Percentiles rank a stretch among this genome's conserved stretches.
Conservation (phyloP, 768 basidiomycete genomes). For the Pisolithus orientalis region DNA sequence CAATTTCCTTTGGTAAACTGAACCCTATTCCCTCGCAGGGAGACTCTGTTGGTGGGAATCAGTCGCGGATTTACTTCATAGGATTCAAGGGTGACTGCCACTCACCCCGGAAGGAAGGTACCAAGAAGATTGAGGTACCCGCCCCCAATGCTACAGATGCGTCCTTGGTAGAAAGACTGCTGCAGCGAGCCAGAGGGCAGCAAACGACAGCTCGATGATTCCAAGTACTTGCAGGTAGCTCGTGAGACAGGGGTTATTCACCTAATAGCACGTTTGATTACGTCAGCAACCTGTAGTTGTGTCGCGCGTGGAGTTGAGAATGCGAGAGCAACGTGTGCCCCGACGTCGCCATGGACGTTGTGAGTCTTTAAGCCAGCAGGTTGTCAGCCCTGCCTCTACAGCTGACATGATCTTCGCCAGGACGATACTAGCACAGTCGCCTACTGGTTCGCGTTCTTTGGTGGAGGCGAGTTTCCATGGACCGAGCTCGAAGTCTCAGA, state of each 20-base stretch:
- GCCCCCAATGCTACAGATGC: conserved; percentile 80
- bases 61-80: conserved; percentile 66
- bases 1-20: neutral
- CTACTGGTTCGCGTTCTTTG: conserved; percentile 38
- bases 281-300: neutral
- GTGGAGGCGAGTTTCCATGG: conserved; percentile 57
- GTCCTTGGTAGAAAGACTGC: conserved; percentile 50
- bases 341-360: conserved; percentile 19
- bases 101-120: conserved; percentile 49
- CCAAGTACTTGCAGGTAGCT: neutral
- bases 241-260: neutral
- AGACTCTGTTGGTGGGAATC: conserved; percentile 59
- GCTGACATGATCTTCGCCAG: conserved; percentile 7
- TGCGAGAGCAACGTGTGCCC: neutral
- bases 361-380: conserved; percentile 7
- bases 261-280: neutral
- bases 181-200: conserved; percentile 50
- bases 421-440: conserved; percentile 9
- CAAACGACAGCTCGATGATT: conserved; percentile 56
- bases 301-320: neutral
- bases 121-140: conserved; percentile 63
- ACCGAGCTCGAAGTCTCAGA: conserved; percentile 43
- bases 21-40: conserved; percentile 35
- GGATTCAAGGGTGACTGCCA: conserved; percentile 77
- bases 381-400: neutral